Evolutionary conservation across 306 rosid species (phyloP).

Genomic region (Cicer yamashitae): DNA sequence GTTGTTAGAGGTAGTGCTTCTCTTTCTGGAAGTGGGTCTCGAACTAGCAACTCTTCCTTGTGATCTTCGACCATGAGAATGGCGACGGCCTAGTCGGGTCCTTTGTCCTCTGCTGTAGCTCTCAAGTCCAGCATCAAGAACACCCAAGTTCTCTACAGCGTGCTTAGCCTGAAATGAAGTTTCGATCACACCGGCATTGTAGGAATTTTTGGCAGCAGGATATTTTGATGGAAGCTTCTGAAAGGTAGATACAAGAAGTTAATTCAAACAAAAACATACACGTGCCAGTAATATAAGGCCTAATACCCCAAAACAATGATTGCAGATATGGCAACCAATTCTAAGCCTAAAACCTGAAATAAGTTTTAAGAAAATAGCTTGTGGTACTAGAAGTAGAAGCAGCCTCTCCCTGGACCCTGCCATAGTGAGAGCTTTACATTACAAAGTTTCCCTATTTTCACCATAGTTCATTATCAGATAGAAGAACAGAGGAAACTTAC

Average conservation of each 20-base stretch:
- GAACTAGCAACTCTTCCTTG: slow-evolving; percentile 47
- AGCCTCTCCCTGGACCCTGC: not conserved
- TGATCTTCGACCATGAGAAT: slow-evolving; percentile 48
- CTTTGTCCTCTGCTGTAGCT: slow-evolving; percentile 54
- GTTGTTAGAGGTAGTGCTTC: slow-evolving; percentile 40
- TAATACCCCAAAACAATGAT: not conserved
- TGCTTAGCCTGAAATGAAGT: slow-evolving; percentile 43
- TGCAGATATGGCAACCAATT: not conserved
- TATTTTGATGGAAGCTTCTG: slow-evolving; percentile 61
- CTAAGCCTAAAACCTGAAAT: not conserved
- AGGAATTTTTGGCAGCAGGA: slow-evolving; percentile 45
- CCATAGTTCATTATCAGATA: slow-evolving; percentile 19
- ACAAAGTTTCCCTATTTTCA: not conserved
- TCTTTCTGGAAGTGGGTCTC: slow-evolving; percentile 50
- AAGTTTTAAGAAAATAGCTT: not conserved
- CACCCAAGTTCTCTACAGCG: slow-evolving; percentile 42
- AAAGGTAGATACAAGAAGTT: slow-evolving; percentile 25
- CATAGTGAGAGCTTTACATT: not conserved
- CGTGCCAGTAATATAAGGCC: not conserved
- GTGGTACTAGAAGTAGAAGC: not conserved
- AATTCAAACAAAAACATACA: slow-evolving; percentile 18
- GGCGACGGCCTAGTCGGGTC: slow-evolving; percentile 41
- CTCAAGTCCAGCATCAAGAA: slow-evolving; percentile 46
- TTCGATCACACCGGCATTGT: slow-evolving; percentile 38
- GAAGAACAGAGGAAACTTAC: slow-evolving; percentile 55